Conservation (phyloP, 257 asterid genomes). For the Solanum piurae region DNA sequence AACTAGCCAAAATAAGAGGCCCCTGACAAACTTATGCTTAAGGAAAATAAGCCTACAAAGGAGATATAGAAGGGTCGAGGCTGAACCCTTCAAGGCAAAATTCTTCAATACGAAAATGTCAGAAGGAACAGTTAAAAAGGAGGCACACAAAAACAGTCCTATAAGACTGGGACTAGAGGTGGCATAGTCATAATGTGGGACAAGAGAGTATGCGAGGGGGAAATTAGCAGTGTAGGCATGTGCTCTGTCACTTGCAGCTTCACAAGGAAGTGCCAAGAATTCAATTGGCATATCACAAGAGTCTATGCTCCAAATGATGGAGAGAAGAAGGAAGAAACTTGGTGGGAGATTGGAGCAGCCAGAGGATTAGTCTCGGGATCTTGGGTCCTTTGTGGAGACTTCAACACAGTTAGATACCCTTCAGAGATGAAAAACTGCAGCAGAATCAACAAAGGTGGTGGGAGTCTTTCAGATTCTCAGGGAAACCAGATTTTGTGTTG, state of each 20-base stretch:
- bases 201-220: background rate
- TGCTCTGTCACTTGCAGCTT: background rate
- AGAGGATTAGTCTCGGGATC: background rate
- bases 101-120: background rate
- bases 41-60: background rate
- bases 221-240: background rate
- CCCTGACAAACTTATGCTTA: background rate
- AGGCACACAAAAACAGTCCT: background rate
- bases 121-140: background rate
- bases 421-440: background rate
- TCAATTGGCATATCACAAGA: background rate
- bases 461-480: background rate
- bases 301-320: background rate
- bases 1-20: background rate
- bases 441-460: background rate
- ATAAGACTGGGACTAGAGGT: background rate
- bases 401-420: background rate
- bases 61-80: background rate
- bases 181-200: background rate
- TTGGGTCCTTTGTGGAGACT: background rate
- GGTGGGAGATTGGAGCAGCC: background rate
- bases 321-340: background rate
- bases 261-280: background rate
- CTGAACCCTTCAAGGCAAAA: background rate
- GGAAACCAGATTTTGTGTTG: background rate